Conservation (phyloP, 352 stramenopile genomes). For the Phytophthora ramorum region DNA sequence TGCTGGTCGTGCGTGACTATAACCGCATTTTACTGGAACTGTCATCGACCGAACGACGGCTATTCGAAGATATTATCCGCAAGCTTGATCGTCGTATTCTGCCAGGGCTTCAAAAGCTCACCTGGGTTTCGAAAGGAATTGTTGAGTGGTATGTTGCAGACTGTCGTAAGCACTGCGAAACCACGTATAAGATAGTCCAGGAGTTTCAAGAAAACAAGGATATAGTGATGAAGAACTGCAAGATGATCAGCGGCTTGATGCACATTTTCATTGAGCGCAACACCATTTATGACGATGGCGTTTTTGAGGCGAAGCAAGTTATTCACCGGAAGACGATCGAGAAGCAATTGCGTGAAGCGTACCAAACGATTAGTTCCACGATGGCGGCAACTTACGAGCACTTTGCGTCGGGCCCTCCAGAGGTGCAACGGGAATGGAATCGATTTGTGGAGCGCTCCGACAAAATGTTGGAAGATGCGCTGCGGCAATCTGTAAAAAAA, state of each 20-base stretch:
- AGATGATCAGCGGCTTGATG: slow-evolving; percentile 88
- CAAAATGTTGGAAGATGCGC: slow-evolving; percentile 90
- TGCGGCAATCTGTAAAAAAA: slow-evolving; percentile 94
- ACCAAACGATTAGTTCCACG: slow-evolving; percentile 88
- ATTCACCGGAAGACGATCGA: slow-evolving; percentile 89
- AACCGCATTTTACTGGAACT: slow-evolving; percentile 95
- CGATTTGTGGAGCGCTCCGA: slow-evolving; percentile 92
- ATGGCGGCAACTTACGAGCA: slow-evolving; percentile 93
- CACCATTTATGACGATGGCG: slow-evolving; percentile 92
- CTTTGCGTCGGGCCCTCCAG: slow-evolving; percentile 87
- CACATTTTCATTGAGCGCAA: slow-evolving; percentile 95
- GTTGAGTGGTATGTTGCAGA: slow-evolving; percentile 94
- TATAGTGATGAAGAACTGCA: slow-evolving; percentile 88
- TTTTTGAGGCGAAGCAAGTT: slow-evolving; percentile 93
- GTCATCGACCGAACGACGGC: slow-evolving; percentile 85
- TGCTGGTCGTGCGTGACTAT: slow-evolving; percentile 95
- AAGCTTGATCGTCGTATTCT: slow-evolving; percentile 94
- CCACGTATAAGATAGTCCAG: slow-evolving; percentile 89
- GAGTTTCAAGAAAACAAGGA: slow-evolving; percentile 93
- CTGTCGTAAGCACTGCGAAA: slow-evolving; percentile 90
- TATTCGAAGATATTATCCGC: slow-evolving; percentile 96
- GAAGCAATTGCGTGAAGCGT: slow-evolving; percentile 74
- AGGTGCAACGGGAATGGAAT: slow-evolving; percentile 94
- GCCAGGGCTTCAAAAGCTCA: slow-evolving; percentile 93
- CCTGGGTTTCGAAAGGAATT: slow-evolving; percentile 93